Evolutionary conservation across 1,284 basidiomycete species (phyloP).

Genomic region (Leccinum griseonigrum): DNA sequence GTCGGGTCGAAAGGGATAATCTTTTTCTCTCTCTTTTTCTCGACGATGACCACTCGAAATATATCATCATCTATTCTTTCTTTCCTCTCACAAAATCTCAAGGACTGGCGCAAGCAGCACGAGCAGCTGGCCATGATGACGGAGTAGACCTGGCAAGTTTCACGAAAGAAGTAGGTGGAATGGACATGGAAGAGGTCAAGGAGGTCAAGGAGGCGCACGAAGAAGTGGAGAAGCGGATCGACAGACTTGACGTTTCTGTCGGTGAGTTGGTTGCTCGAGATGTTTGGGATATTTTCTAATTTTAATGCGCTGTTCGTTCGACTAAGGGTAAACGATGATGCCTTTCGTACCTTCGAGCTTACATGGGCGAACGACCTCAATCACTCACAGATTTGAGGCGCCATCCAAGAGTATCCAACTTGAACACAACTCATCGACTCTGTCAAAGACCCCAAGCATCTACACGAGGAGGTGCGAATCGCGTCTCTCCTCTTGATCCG

Average conservation of each 20-base stretch:
- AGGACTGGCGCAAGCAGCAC: constrained; percentile 95
- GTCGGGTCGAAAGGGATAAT: constrained; percentile 53
- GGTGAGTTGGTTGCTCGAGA: constrained; percentile 68
- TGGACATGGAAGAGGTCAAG: constrained; percentile 85
- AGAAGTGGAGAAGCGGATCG: constrained; percentile 85
- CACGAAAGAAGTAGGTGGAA: constrained; percentile 81
- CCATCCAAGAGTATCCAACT: too few species aligned
- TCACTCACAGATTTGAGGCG: constrained; percentile 66
- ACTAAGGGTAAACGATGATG: constrained; percentile 71
- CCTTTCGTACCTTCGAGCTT: background rate
- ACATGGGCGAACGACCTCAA: background rate
- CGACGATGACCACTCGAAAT: background rate
- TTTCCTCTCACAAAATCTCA: constrained; percentile 36
- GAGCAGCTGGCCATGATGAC: constrained; percentile 99
- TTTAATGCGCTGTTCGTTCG: constrained; percentile 88
- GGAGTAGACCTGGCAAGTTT: constrained; percentile 81
- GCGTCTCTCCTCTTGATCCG: too few species aligned
- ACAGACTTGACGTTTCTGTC: constrained; percentile 90
- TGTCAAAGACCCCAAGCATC: too few species aligned
- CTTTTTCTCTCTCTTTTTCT: background rate
- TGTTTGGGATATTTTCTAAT: constrained; percentile 98
- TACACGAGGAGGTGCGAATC: too few species aligned
- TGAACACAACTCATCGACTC: too few species aligned
- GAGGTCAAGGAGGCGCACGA: constrained; percentile 94
- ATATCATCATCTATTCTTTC: background rate